A percentile compares a stretch with the other conserved stretches of the same genome.
These are phyloP conservation scores for Cardiospermum halicacabum DNA, from an alignment of 345 rosid genomes.

Conservation along the genomic window DNA sequence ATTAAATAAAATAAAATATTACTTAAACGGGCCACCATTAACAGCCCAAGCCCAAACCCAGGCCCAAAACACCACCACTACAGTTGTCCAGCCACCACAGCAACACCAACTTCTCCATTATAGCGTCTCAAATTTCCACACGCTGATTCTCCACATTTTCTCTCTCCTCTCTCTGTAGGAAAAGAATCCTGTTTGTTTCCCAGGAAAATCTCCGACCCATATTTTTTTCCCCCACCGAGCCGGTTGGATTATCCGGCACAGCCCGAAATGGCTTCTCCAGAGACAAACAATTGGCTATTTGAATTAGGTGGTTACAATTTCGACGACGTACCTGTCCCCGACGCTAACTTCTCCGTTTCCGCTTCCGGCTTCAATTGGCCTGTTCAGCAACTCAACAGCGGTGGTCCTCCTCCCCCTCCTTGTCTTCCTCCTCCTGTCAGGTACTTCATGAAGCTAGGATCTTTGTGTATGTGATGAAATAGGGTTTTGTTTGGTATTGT, in stretches of 20 bases:
- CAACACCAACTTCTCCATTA: neutral
- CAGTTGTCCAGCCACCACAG: neutral
- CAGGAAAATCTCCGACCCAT: neutral
- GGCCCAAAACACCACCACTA: neutral
- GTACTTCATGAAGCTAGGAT: conserved; percentile 22
- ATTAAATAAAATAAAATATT: neutral
- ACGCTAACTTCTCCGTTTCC: conserved; percentile 47
- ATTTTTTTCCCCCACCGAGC: neutral
- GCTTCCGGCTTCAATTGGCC: conserved; percentile 76
- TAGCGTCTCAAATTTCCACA: conserved; percentile 5
- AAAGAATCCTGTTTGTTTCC: neutral
- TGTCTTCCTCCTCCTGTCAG: conserved; percentile 58
- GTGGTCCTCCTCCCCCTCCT: too few relatives aligned
- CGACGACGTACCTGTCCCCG: conserved; percentile 65
- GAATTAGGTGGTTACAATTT: conserved; percentile 51
- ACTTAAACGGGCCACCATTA: neutral
- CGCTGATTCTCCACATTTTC: neutral
- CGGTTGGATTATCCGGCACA: conserved; percentile 13
- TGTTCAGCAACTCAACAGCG: conserved; percentile 44
- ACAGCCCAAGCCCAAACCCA: neutral
- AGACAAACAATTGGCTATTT: conserved; percentile 56
- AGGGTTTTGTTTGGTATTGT: neutral
- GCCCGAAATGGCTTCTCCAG: conserved; percentile 66
- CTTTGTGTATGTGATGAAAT: neutral
- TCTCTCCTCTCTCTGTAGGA: neutral